phyloP scores from a whole-genome alignment of 2,329 filamentous ascomycete species.

The Claviceps monticola region DNA sequence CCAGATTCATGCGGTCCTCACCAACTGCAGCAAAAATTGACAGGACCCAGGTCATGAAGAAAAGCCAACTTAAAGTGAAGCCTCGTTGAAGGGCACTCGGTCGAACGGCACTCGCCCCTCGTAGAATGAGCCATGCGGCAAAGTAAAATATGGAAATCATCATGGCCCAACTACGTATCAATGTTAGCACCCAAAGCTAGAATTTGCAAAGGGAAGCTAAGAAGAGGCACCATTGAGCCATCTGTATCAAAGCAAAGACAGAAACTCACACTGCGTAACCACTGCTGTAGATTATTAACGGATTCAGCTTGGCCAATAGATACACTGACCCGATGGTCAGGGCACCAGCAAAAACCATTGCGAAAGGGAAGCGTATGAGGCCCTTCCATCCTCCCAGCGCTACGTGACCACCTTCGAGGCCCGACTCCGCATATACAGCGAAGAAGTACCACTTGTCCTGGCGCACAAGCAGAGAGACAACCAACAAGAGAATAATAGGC shows the following conservation, averaged over 20 bases:
- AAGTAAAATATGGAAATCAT: conserved; percentile 70
- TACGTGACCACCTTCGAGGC: conserved; percentile 46
- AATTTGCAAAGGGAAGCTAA: neutral
- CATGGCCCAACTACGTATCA: conserved; percentile 54
- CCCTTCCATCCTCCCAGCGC: conserved; percentile 64
- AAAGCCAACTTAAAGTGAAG: conserved; percentile 77
- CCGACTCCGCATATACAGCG: conserved; percentile 41
- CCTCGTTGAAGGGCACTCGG: conserved; percentile 77
- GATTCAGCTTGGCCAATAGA: conserved; percentile 70
- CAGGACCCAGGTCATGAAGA: conserved; percentile 56
- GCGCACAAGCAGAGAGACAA: conserved; percentile 55
- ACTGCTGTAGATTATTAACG: conserved; percentile 81
- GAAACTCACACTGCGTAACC: conserved; percentile 56
- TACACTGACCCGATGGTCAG: conserved; percentile 61
- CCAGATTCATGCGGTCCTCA: conserved; percentile 60
- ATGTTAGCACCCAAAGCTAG: conserved; percentile 8
- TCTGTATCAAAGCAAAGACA: too few relatives aligned
- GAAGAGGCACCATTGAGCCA: neutral
- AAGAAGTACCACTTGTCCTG: conserved; percentile 84
- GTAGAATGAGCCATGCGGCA: conserved; percentile 68
- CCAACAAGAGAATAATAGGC: conserved; percentile 56
- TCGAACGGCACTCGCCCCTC: conserved; percentile 62
- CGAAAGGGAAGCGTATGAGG: conserved; percentile 70
- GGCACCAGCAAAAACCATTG: conserved; percentile 52
- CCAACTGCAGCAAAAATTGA: conserved; percentile 61